A percentile compares a stretch with the other conserved stretches of the same genome.
Evolutionary conservation across 768 basidiomycete species (phyloP).

Genomic region (Agrocybe pediades): DNA sequence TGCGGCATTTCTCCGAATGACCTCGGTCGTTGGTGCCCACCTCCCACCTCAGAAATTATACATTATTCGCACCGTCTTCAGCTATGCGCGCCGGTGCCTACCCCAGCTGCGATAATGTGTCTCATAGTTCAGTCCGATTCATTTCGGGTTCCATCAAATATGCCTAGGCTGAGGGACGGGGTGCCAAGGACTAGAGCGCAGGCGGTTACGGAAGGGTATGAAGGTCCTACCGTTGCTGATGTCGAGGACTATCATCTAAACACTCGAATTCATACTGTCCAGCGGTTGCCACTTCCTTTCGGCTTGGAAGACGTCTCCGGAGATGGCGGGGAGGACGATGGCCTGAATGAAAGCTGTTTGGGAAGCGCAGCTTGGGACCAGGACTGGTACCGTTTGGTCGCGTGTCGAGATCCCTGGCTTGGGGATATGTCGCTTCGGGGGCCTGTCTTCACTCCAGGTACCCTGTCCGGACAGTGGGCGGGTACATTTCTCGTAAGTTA

Average conservation of each 20-base stretch:
- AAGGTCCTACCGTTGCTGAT: conserved; percentile 40
- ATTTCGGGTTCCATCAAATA: conserved; percentile 26
- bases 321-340: neutral
- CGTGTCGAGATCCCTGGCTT: conserved; percentile 40
- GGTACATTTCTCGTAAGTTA: conserved; percentile 43
- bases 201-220: conserved; percentile 21
- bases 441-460: conserved; percentile 42
- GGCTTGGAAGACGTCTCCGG: conserved; percentile 16
- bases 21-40: conserved; percentile 26
- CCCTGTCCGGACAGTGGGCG: conserved; percentile 45
- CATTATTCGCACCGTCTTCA: conserved; percentile 44
- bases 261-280: conserved; percentile 33
- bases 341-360: conserved; percentile 4
- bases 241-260: conserved; percentile 37
- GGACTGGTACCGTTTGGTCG: conserved; percentile 50
- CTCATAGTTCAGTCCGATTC: conserved; percentile 38
- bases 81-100: conserved; percentile 41
- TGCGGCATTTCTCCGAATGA: conserved; percentile 14
- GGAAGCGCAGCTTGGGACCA: conserved; percentile 37
- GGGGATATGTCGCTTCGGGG: conserved; percentile 39
- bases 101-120: conserved; percentile 39
- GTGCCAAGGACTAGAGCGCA: conserved; percentile 8
- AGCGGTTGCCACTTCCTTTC: conserved; percentile 4
- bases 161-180: neutral
- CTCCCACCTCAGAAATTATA: conserved; percentile 31